phyloP scores from a whole-genome alignment of 2,329 filamentous ascomycete genomes.

The Aspergillus sp. region DNA sequence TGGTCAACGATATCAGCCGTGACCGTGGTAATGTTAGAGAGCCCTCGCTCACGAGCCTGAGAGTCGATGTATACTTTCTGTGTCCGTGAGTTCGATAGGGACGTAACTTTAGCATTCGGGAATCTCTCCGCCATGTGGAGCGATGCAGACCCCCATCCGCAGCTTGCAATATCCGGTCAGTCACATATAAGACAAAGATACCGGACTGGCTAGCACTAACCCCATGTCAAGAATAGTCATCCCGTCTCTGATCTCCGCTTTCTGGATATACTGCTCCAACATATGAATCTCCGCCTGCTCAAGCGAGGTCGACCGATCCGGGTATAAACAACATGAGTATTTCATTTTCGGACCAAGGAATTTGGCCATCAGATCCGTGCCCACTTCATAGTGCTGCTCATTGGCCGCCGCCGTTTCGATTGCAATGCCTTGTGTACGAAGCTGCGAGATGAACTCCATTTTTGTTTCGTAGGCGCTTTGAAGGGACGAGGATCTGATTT shows the following conservation, averaged over 20 bases:
- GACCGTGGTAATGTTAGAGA: not conserved
- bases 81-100: not conserved
- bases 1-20: not conserved
- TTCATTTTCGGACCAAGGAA: slow-evolving; percentile 1
- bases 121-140: not conserved
- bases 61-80: not conserved
- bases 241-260: not conserved
- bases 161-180: not conserved
- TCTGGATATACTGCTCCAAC: not conserved
- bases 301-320: not conserved
- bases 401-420: not conserved
- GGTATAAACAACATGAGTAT: not conserved
- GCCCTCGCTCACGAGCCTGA: not conserved
- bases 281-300: not conserved
- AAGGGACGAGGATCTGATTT: not conserved
- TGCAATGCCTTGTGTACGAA: not conserved
- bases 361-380: not conserved
- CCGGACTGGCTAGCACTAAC: not conserved
- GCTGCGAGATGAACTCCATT: not conserved
- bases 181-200: too few relatives aligned
- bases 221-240: slow-evolving; percentile 4
- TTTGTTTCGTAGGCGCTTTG: not conserved
- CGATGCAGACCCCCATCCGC: not conserved
- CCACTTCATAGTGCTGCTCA: slow-evolving; percentile 1
- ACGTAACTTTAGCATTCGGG: not conserved